A percentile compares a stretch with the other conserved stretches of the same genome.
Conservation (phyloP, 805 yeast genomes). For the Pichia gijzeniarum region DNA sequence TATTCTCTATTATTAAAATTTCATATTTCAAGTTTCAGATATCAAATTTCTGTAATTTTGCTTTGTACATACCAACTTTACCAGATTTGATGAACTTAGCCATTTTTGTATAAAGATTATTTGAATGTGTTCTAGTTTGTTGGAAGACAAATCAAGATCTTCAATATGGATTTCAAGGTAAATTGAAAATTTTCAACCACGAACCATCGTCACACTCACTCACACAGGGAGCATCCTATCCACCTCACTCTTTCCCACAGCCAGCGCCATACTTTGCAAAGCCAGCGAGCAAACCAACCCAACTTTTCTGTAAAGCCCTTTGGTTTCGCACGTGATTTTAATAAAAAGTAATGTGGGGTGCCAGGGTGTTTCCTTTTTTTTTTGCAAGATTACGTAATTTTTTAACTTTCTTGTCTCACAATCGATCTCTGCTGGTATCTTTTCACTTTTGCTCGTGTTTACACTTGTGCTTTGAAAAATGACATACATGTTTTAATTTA, state of each 20-base stretch:
- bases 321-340: neutral
- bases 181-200: constrained; percentile 9
- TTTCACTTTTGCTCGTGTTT: too few species aligned
- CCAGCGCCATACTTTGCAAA: too few species aligned
- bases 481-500: too few species aligned
- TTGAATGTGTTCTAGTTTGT: constrained; percentile 4
- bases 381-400: neutral
- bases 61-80: constrained; percentile 85
- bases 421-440: too few species aligned
- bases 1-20: too few species aligned
- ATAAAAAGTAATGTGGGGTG: neutral
- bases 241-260: too few species aligned
- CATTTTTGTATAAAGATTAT: constrained; percentile 44
- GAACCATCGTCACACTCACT: neutral
- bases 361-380: neutral
- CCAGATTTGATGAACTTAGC: constrained; percentile 99
- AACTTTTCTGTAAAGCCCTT: neutral
- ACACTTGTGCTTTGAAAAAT: too few species aligned
- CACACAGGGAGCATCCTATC: neutral
- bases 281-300: too few species aligned
- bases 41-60: too few species aligned
- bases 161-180: neutral
- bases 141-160: neutral
- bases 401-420: too few species aligned
- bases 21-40: too few species aligned